Percentiles rank a stretch among this genome's conserved stretches.
Evolutionary conservation across 176 grass and related monocot genomes (phyloP).

Genomic region (Poa annua): DNA sequence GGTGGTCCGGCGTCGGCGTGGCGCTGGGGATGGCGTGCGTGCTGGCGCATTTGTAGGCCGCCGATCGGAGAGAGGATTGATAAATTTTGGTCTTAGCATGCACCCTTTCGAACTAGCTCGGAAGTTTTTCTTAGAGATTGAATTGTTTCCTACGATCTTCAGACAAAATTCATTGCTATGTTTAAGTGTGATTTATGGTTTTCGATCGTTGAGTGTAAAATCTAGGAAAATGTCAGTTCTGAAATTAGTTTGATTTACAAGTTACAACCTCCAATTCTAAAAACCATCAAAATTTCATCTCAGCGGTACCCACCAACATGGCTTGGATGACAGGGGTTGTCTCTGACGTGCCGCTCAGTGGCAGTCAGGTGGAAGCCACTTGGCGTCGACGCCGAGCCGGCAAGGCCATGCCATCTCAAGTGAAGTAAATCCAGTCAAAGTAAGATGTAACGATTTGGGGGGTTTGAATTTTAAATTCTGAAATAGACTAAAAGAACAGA

Average conservation of each 20-base stretch:
- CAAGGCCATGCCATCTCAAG: not conserved
- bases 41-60: conserved; percentile 42
- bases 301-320: not conserved
- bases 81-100: conserved; percentile 23
- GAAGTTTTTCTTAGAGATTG: not conserved
- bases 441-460: not conserved
- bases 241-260: not conserved
- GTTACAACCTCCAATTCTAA: not conserved
- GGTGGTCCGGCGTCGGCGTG: conserved; percentile 26
- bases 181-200: not conserved
- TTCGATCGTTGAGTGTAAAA: not conserved
- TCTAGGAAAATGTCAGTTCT: not conserved
- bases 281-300: not conserved
- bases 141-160: not conserved
- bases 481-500: not conserved
- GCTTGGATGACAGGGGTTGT: too few relatives aligned
- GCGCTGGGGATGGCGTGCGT: conserved; percentile 32
- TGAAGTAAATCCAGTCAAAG: too few relatives aligned
- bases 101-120: not conserved
- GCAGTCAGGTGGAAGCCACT: too few relatives aligned
- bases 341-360: too few relatives aligned
- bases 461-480: not conserved
- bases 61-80: not conserved
- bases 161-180: not conserved
- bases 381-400: too few relatives aligned